Evolutionary conservation across 2,329 filamentous ascomycete species (phyloP), one percentile per base, ranked within the genome.

Genomic region (Ceratocystis alfenasii): DNA sequence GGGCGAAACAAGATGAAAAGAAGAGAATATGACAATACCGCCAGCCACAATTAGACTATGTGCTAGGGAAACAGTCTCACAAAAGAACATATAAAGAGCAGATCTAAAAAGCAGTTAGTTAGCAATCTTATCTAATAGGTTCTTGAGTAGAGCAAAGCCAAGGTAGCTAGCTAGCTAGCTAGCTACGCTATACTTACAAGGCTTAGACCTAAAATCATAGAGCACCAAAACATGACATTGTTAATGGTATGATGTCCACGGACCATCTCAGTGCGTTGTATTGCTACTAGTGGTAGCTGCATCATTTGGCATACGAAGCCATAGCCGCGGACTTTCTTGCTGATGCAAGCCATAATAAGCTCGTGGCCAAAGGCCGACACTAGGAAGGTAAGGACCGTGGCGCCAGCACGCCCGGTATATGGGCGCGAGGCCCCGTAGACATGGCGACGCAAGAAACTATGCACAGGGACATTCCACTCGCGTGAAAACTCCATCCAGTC

Each of bases 391-490:
- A 96, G 89, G 68, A 91, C 77, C 30, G 92, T 97, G 30, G 94
- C 92, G 66, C 87, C 80, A 17, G 83, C 81, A 66, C 86, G 85
- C 22, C 90, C 92, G 71, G 95, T 86, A 70, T 87, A 85, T 12
- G 86, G 84, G 8, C 89, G 81, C 12, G 87, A 88, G 1, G 91
- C 91, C 66, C 85, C 87, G 76, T 97, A 99, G 69, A 99, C 93
- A 75, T 99, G 94, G 28, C 94, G 84, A 6, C 92, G 87, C 71
- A 97, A 87, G 78, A 96, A 99, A 73, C 92, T 88, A 77, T 97
- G 94, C 5, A 96, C 93, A 57, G 93, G 93, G n/a, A 95, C 85
- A 74, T 97, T 97, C 93, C 94, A 97, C 78, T 96, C 89, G 70
- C 91, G 85, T 10, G 87, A 92, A 76, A 97, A 99, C 76, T 96